Conservation (phyloP, 768 basidiomycete species). For the Guyanaporus albipodus region DNA sequence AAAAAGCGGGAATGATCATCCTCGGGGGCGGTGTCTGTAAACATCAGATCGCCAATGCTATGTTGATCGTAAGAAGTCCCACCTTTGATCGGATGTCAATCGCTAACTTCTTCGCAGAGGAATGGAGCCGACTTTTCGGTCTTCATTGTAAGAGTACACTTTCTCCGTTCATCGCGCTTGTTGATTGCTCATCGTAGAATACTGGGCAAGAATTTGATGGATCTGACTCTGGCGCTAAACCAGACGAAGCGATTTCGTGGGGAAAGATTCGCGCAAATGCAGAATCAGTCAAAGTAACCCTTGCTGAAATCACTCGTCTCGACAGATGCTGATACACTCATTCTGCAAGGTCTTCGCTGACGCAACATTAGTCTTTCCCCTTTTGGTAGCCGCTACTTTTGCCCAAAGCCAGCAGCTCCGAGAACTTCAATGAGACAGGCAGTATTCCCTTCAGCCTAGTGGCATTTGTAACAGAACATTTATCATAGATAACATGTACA, state of each 20-base stretch:
- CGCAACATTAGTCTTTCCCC: conserved; percentile 92
- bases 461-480: not conserved
- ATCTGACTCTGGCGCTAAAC: conserved; percentile 93
- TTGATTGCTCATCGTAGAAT: conserved; percentile 49
- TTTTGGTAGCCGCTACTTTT: conserved; percentile 94
- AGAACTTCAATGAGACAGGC: too few species aligned
- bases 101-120: conserved; percentile 47
- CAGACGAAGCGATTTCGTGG: conserved; percentile 98
- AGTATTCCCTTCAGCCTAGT: not conserved
- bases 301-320: not conserved
- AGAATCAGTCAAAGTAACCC: conserved; percentile 71
- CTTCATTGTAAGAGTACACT: conserved; percentile 64
- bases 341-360: conserved; percentile 75
- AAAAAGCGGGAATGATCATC: conserved; percentile 97
- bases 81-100: not conserved
- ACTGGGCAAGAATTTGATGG: conserved; percentile 99
- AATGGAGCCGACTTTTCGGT: conserved; percentile 98
- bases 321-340: conserved; percentile 4
- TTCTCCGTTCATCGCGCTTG: not conserved
- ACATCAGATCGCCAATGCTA: conserved; percentile 99
- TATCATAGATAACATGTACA: conserved; percentile 13
- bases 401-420: conserved; percentile 41
- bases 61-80: conserved; percentile 77
- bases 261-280: conserved; percentile 91
- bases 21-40: conserved; percentile 98